Evolutionary conservation across 2,329 filamentous ascomycete species (phyloP), one percentile per base, ranked within the genome.

Genomic region (Triangularia setosa): DNA sequence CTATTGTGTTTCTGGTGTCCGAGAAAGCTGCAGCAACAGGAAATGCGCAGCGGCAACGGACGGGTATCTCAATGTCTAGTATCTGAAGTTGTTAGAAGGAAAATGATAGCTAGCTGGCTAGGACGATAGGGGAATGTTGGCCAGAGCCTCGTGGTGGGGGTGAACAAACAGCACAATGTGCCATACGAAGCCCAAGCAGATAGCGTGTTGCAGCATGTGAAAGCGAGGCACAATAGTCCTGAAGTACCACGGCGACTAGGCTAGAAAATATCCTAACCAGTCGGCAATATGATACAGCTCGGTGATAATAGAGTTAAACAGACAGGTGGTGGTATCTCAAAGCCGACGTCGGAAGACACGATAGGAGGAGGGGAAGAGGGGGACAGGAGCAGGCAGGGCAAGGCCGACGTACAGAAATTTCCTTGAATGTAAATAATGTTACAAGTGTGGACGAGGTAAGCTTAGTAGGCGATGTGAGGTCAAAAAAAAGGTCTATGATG

Each of bases 61-160:
- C 58, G 69, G 69, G 69, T 71, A 71, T 71, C 69, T 71, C 60
- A 64, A 68, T 64, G 64, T 70, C 69, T 70, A 60, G 68, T 64
- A 65, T 68, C 68, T 70, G 65, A 16, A 4, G 21, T 48, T 25
- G 44, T 27, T 30, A 60, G 27, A n/a, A 40, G 53, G 24, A 53
- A 53, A 56, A 5, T 44, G 63, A 68, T 67, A 69, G 68, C 64
- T 60, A 4, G 60, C 14, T 60, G 54, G n/a, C 23, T 21, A 44
- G 40, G 33, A 56, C 9, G 27, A 30, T 23, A 9, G 30, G 8
- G 58, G 40, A 57, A 21, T 59, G 52, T 44, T 40, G 30, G 33
- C 59, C 57, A 58, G 40, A 52, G 30, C 27, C 44, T 23, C 35
- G 44, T 60, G 60, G 63, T 66, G 66, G 64, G n/a, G 62, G 48